These are phyloP conservation scores for Leccinum pachyderme DNA, from an alignment of 1,284 basidiomycete genomes.

Conservation along the genomic window DNA sequence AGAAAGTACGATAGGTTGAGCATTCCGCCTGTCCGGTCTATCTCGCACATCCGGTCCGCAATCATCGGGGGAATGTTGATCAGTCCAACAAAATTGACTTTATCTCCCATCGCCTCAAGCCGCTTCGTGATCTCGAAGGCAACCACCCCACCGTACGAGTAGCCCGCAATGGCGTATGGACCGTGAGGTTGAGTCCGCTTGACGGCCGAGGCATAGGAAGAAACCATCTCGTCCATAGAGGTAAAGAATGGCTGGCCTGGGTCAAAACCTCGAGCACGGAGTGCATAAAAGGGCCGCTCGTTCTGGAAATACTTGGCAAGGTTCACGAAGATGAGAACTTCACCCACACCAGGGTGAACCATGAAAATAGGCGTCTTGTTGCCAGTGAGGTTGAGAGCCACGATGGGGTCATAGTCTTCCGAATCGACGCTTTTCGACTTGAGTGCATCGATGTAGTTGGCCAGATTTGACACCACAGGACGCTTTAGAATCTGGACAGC, in stretches of 20 bases:
- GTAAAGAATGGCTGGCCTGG: constrained; percentile 34
- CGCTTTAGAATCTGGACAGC: constrained; percentile 39
- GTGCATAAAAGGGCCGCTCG: constrained; percentile 41
- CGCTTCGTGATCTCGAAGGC: constrained; percentile 44
- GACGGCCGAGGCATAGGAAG: constrained; percentile 35
- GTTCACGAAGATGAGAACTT: constrained; percentile 43
- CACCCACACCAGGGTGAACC: constrained; percentile 22
- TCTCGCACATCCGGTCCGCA: constrained; percentile 39
- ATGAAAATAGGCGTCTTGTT: constrained; percentile 40
- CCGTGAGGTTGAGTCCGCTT: constrained; percentile 37
- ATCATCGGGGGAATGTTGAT: constrained; percentile 42
- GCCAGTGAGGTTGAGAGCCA: constrained; percentile 37
- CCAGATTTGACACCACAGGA: constrained; percentile 34
- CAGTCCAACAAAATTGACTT: constrained; percentile 39
- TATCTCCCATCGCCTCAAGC: constrained; percentile 35
- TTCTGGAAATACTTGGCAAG: constrained; percentile 36
- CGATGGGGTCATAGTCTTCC: constrained; percentile 27
- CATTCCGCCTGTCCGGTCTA: constrained; percentile 39
- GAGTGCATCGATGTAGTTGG: constrained; percentile 22
- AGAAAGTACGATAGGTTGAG: constrained; percentile 35
- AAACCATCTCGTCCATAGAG: constrained; percentile 41
- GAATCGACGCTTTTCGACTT: background rate
- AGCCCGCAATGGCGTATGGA: constrained; percentile 45
- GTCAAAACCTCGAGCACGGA: constrained; percentile 42
- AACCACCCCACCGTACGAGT: constrained; percentile 46